Conservation (phyloP, 805 yeast genomes). For the Wickerhamomyces silvicola region DNA sequence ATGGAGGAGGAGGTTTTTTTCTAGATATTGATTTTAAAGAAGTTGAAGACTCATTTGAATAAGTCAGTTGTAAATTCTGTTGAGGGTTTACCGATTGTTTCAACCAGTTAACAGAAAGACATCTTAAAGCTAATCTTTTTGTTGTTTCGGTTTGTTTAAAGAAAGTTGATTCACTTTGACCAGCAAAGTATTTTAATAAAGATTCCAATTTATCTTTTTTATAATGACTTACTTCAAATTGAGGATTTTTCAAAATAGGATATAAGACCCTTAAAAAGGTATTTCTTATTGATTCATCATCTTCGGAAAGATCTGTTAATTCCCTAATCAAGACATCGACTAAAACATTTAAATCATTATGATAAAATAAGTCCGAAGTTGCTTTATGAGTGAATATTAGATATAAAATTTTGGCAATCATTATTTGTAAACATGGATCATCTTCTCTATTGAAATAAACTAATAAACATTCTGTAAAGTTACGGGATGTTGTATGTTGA, state of each 20-base stretch:
- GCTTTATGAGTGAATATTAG: constrained; percentile 55
- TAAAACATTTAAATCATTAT: constrained; percentile 79
- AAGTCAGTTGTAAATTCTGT: constrained; percentile 6
- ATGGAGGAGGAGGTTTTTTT: constrained; percentile 30
- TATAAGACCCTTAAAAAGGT: constrained; percentile 69
- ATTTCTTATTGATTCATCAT: constrained; percentile 52
- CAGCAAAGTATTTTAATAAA: constrained; percentile 42
- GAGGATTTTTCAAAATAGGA: constrained; percentile 64
- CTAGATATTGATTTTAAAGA: constrained; percentile 29
- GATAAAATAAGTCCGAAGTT: constrained; percentile 64
- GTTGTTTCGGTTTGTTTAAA: constrained; percentile 34
- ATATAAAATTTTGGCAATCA: constrained; percentile 74
- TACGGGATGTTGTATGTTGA: constrained; percentile 35
- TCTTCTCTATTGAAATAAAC: constrained; percentile 72
- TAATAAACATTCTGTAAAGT: constrained; percentile 64
- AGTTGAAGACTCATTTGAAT: constrained; percentile 25
- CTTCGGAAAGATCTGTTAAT: constrained; percentile 58
- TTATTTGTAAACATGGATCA: constrained; percentile 64
- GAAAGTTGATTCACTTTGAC: constrained; percentile 23
- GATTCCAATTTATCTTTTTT: constrained; percentile 48
- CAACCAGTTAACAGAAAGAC: constrained; percentile 27
- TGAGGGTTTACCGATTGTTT: constrained; percentile 3
- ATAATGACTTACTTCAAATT: constrained; percentile 49
- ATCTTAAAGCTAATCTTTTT: constrained; percentile 32
- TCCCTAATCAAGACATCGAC: constrained; percentile 81